Evolutionary conservation across 345 rosid species (phyloP).

Genomic region (Tarenaya hassleriana): DNA sequence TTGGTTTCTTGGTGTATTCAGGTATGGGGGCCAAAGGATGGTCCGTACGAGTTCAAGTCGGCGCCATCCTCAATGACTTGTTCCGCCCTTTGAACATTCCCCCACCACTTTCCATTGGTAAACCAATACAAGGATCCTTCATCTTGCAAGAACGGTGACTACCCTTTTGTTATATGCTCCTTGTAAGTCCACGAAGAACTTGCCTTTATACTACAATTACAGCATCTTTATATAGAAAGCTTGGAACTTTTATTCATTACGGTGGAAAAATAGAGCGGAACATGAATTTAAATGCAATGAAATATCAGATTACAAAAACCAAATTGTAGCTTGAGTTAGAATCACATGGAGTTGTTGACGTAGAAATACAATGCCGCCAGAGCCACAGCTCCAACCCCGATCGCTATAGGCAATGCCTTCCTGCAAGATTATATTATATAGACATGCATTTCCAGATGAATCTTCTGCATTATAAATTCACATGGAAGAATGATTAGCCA

Average conservation of each 20-base stretch:
- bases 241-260: slow-evolving; percentile 12
- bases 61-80: slow-evolving; percentile 52
- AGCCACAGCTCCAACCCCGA: slow-evolving; percentile 54
- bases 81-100: slow-evolving; percentile 53
- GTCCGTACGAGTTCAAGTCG: slow-evolving; percentile 80
- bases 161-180: too few relatives aligned
- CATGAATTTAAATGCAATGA: slow-evolving; percentile 16
- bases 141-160: slow-evolving; percentile 56
- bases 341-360: slow-evolving; percentile 37
- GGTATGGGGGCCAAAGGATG: slow-evolving; percentile 84
- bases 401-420: slow-evolving; percentile 63
- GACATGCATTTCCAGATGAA: too few relatives aligned
- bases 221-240: slow-evolving; percentile 17
- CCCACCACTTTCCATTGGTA: slow-evolving; percentile 44
- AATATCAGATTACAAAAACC: background rate
- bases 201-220: background rate
- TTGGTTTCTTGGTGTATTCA: slow-evolving; percentile 18
- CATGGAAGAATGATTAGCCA: too few relatives aligned
- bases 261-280: slow-evolving; percentile 2
- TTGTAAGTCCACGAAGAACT: too few relatives aligned
- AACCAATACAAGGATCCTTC: slow-evolving; percentile 74
- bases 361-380: slow-evolving; percentile 78
- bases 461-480: background rate
- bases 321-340: background rate
- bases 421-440: slow-evolving; percentile 34